Percentiles rank a stretch among this genome's conserved stretches.
Evolutionary conservation across 176 grass and related monocot genomes (phyloP).

Genomic region (Musa acuminata): DNA sequence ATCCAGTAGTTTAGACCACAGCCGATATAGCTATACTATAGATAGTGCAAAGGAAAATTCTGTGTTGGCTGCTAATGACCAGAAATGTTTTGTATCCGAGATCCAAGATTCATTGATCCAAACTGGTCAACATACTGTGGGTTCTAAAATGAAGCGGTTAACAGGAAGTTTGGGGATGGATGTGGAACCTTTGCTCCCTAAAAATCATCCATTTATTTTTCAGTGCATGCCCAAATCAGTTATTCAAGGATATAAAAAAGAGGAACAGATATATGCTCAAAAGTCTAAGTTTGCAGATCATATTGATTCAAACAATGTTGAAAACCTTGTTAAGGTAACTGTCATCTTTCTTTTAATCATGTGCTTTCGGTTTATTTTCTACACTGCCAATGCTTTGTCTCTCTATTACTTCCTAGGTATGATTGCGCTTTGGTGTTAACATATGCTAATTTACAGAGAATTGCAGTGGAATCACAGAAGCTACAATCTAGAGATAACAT

Average conservation of each 20-base stretch:
- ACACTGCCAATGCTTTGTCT: no score
- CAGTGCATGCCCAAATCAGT: slow-evolving; percentile 6
- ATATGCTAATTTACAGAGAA: not conserved
- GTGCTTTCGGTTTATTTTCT: not conserved
- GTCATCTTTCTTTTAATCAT: not conserved
- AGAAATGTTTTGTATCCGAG: not conserved
- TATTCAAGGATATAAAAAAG: not conserved
- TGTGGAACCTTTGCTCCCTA: not conserved
- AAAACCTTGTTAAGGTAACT: no score
- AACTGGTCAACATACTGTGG: slow-evolving; percentile 5
- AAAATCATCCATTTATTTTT: slow-evolving; percentile 2
- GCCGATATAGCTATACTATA: not conserved
- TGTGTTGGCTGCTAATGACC: not conserved
- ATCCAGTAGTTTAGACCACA: not conserved
- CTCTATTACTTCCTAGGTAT: no score
- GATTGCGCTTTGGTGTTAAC: no score
- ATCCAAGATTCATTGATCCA: slow-evolving; percentile 4
- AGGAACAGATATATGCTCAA: not conserved
- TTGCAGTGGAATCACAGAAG: not conserved
- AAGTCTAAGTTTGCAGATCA: slow-evolving; percentile 3
- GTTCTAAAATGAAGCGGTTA: slow-evolving; percentile 2
- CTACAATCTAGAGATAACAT: not conserved
- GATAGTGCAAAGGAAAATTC: not conserved
- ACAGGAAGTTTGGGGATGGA: not conserved
- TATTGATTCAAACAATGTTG: not conserved